Evolutionary conservation across 805 yeast species (phyloP).

Genomic region (Teunomyces atbi): DNA sequence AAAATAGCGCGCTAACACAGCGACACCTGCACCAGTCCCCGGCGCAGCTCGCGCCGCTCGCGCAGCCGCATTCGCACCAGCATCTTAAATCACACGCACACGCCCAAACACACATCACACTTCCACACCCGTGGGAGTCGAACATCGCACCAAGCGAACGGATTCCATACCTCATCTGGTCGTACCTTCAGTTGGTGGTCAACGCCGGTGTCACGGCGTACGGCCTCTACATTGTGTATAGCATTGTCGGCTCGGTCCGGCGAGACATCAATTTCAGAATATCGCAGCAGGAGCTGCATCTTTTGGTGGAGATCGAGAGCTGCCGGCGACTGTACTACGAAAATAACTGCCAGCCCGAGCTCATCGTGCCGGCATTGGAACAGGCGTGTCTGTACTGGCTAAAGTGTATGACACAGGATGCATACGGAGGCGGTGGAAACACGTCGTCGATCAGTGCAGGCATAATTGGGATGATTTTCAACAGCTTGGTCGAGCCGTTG

Average conservation of each 20-base stretch:
- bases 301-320: slow-evolving; percentile 49
- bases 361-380: slow-evolving; percentile 58
- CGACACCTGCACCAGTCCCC: too few species aligned
- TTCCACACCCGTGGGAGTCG: slow-evolving; percentile 60
- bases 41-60: too few species aligned
- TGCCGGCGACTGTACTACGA: slow-evolving; percentile 53
- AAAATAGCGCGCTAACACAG: too few species aligned
- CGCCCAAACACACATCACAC: neutral
- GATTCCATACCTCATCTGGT: slow-evolving; percentile 54
- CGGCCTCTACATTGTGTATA: slow-evolving; percentile 42
- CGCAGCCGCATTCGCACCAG: neutral
- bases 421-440: slow-evolving; percentile 46
- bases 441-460: slow-evolving; percentile 57
- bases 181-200: slow-evolving; percentile 57
- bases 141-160: slow-evolving; percentile 50
- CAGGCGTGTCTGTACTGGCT: slow-evolving; percentile 60
- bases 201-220: slow-evolving; percentile 49
- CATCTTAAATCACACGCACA: too few species aligned
- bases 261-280: slow-evolving; percentile 54
- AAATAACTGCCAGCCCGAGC: slow-evolving; percentile 57
- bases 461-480: slow-evolving; percentile 58
- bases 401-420: slow-evolving; percentile 63
- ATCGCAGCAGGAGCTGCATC: slow-evolving; percentile 43
- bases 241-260: slow-evolving; percentile 48
- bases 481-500: slow-evolving; percentile 66